Percentiles rank a stretch among this genome's conserved stretches.
Conservation (phyloP, 768 basidiomycete species). For the Pluteus cervinus region DNA sequence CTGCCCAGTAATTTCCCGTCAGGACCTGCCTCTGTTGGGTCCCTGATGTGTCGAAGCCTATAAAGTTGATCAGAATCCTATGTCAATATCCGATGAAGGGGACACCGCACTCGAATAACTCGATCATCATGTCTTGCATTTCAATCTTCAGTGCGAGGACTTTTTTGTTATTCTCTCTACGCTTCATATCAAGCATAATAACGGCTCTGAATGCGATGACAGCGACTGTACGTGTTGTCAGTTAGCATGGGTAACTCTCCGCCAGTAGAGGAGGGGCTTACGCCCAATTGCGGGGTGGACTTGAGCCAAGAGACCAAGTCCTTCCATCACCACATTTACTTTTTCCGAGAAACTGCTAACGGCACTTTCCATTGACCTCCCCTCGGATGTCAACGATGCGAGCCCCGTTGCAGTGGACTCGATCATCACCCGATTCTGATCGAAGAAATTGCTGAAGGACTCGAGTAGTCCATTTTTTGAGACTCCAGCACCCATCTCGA, state of each 20-base stretch:
- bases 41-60: too few species aligned
- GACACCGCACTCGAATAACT: slow-evolving; percentile 46
- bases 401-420: too few species aligned
- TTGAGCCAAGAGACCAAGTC: slow-evolving; percentile 26
- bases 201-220: slow-evolving; percentile 45
- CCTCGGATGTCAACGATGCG: too few species aligned
- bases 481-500: too few species aligned
- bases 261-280: slow-evolving; percentile 6
- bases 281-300: slow-evolving; percentile 32
- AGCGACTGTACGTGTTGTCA: slow-evolving; percentile 24
- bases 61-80: too few species aligned
- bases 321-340: slow-evolving; percentile 24
- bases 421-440: too few species aligned
- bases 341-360: slow-evolving; percentile 24
- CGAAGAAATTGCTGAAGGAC: too few species aligned
- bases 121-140: slow-evolving; percentile 45
- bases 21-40: slow-evolving; percentile 16
- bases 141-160: slow-evolving; percentile 37
- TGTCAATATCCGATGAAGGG: too few species aligned
- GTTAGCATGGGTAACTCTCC: background rate
- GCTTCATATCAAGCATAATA: slow-evolving; percentile 38
- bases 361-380: too few species aligned
- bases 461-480: too few species aligned
- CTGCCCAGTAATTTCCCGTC: slow-evolving; percentile 25
- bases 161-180: slow-evolving; percentile 47